Conservation (phyloP, 108 stramenopile genomes). For the Pseudonitzschia multistriata region DNA sequence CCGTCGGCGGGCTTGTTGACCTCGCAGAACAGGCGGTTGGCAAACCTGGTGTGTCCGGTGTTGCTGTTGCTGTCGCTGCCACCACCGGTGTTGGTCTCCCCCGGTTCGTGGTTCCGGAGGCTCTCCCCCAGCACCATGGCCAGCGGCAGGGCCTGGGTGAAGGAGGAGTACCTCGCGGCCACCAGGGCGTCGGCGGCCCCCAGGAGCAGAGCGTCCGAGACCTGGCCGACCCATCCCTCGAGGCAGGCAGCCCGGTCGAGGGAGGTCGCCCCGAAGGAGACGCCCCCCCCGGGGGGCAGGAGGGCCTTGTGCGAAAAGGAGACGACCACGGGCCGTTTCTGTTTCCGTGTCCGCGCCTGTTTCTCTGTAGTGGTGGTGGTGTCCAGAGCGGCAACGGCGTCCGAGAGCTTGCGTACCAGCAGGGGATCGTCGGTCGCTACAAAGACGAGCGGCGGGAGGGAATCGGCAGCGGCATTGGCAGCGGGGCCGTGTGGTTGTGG, state of each 20-base stretch:
- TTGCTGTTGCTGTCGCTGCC: background rate
- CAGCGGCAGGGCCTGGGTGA: conserved; percentile 53
- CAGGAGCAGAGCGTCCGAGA: conserved; percentile 45
- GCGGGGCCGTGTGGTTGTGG: background rate
- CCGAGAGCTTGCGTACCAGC: conserved; percentile 30
- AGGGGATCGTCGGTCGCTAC: conserved; percentile 53
- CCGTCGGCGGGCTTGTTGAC: background rate
- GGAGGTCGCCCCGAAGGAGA: conserved; percentile 20
- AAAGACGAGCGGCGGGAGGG: conserved; percentile 30
- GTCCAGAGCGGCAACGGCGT: conserved; percentile 9
- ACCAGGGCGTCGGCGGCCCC: conserved; percentile 51
- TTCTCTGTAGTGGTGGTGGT: conserved; percentile 22
- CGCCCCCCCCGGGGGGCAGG: background rate
- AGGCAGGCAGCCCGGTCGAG: conserved; percentile 23
- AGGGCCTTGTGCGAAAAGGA: conserved; percentile 9
- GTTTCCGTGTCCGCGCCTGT: conserved; percentile 6
- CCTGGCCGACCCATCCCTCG: conserved; percentile 37
- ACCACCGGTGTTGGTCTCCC: background rate
- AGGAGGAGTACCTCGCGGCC: conserved; percentile 37
- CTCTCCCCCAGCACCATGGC: conserved; percentile 34
- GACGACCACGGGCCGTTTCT: conserved; percentile 28
- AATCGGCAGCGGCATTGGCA: background rate
- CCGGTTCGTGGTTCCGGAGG: background rate
- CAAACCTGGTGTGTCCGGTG: background rate
- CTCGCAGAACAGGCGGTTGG: background rate